Percentiles rank a stretch among this genome's conserved stretches.
These are phyloP conservation scores for Penstemon davidsonii DNA, from an alignment of 257 asterid species.

Conservation along the genomic window DNA sequence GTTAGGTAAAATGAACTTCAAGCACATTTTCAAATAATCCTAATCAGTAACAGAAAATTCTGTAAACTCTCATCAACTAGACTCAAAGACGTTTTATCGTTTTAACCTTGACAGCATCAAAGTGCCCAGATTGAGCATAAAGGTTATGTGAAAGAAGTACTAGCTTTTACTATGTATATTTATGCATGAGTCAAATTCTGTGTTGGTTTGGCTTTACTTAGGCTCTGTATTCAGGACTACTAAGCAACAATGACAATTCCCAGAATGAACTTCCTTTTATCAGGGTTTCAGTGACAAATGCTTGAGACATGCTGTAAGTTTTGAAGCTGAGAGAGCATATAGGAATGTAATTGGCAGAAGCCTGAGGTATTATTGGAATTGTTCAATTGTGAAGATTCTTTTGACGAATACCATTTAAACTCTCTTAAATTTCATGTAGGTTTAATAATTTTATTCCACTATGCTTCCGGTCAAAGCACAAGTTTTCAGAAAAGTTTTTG, in stretches of 20 bases:
- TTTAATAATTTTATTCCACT: conserved; percentile 45
- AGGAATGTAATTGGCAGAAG: conserved; percentile 46
- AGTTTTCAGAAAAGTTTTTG: conserved; percentile 55
- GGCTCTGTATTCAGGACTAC: conserved; percentile 21
- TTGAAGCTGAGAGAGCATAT: conserved; percentile 58
- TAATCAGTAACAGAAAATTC: background rate
- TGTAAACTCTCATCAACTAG: background rate
- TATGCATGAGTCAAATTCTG: background rate
- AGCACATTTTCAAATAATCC: background rate
- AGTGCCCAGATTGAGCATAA: background rate
- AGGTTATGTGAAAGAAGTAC: too few relatives aligned
- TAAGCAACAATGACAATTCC: conserved; percentile 6
- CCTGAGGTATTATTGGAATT: conserved; percentile 50
- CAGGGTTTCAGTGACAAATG: conserved; percentile 73
- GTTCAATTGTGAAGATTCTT: conserved; percentile 5
- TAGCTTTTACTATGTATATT: background rate
- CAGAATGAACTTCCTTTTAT: conserved; percentile 28
- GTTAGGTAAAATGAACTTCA: background rate
- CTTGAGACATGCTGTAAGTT: conserved; percentile 55
- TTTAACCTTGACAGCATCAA: background rate
- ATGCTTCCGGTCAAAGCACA: conserved; percentile 67
- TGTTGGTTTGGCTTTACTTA: background rate
- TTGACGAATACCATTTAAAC: conserved; percentile 10
- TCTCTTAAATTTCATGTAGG: conserved; percentile 45
- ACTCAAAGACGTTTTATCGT: conserved; percentile 4